Base-by-base conservation (phyloP, 441 rosid genomes). In the Capsella rubella region DNA sequence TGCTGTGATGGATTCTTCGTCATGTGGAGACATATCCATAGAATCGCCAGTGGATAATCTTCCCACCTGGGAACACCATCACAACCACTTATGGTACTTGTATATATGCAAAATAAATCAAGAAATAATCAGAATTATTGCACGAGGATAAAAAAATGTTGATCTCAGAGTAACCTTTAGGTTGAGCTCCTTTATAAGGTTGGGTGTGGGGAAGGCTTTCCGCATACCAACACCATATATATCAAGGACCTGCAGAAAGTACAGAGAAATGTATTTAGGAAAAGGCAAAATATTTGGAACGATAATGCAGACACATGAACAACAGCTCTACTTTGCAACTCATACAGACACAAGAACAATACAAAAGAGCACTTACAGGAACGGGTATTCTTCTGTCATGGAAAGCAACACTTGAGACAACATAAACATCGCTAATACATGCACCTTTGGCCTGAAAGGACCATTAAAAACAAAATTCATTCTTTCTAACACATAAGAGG, bases 311-410 rank as follows among this genome's bases (percentile, higher is more conserved):
- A 12, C 72, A 12, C 37, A 40, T 28, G 29, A 64, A 29, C 46
- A 50, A 11, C 31, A 75, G 64, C 15, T 40, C 71, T 6, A 57
- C n/a, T 11, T 29, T 50, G 79, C 39, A 55, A 63, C 29, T 12
- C 28, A 27, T 27, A 35, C 25, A 35, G 46, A 49, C 21, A 42
- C 54, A 57, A 2, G 12, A 46, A 64, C 8, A 56, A 12, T 45
- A 43, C 25, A 50, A 14, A 64, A 75, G 79, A 79, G 11, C 12
- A 58, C 78, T 72, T 77, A 90, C 99, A 50, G 96, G 97, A 73
- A 88, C 93, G 15, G 97, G 98, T 69, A 95, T 90, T 79, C 99
- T 89, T 82, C 97, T 85, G 79, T 95, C 96, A 74, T 95, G 99
- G 80, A 95, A 95, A 72, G 98, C 96, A 86, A 82, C 88, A 79